phyloP scores from a whole-genome alignment of 257 asterid genomes.

The Penstemon barbatus region DNA sequence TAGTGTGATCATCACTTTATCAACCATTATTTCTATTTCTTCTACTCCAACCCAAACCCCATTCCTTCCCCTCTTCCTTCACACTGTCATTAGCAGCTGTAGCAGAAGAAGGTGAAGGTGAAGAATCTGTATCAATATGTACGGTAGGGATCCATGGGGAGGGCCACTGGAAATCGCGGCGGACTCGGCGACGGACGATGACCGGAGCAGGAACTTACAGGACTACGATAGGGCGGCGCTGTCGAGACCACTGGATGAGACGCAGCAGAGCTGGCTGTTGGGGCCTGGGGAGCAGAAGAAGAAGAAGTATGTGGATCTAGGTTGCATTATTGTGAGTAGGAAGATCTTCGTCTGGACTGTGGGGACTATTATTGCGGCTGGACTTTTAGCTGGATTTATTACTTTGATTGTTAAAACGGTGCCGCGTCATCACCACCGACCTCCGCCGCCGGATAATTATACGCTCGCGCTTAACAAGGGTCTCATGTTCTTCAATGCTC shows the following conservation, averaged over 20 bases:
- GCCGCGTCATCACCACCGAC: constrained; percentile 67
- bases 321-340: constrained; percentile 86
- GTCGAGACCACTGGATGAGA: constrained; percentile 88
- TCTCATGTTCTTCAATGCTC: constrained; percentile 93
- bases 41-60: neutral
- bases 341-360: constrained; percentile 87
- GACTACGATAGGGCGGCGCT: constrained; percentile 93
- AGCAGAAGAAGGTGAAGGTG: neutral
- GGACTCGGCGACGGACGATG: constrained; percentile 97
- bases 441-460: constrained; percentile 91
- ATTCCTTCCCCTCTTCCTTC: constrained; percentile 6
- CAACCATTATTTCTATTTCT: constrained; percentile 18
- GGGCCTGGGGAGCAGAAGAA: constrained; percentile 98
- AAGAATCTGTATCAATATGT: constrained; percentile 44
- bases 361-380: constrained; percentile 72
- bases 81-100: neutral
- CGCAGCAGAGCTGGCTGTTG: constrained; percentile 97
- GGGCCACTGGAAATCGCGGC: constrained; percentile 97
- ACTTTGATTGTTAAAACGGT: constrained; percentile 77
- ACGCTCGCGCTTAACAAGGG: constrained; percentile 84
- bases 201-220: constrained; percentile 81
- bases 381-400: constrained; percentile 69
- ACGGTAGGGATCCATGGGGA: constrained; percentile 98
- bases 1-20: constrained; percentile 32
- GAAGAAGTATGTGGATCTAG: constrained; percentile 97